A percentile compares a stretch with the other conserved stretches of the same genome.
Evolutionary conservation across 2,329 filamentous ascomycete species (phyloP).

Genomic region (Tolypocladium tundrense): DNA sequence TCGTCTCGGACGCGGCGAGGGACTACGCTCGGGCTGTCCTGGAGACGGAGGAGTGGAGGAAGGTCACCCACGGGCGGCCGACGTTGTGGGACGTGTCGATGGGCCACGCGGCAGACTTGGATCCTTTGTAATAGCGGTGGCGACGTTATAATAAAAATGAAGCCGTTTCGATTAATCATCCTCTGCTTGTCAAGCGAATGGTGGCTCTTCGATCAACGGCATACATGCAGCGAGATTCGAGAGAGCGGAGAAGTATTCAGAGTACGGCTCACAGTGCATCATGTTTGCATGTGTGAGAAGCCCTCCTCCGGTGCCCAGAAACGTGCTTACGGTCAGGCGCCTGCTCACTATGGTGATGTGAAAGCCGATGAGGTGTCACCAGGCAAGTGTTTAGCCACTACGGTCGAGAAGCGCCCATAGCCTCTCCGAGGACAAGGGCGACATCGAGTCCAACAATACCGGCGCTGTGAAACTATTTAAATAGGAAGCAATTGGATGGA

Average conservation of each 20-base stretch:
- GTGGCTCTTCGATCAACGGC: no score
- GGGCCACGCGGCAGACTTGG: constrained; percentile 11
- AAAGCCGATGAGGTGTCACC: no score
- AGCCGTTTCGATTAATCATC: neutral
- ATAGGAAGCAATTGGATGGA: no score
- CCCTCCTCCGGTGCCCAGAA: no score
- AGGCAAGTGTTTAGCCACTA: no score
- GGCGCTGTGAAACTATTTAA: no score
- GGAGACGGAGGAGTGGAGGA: constrained; percentile 15
- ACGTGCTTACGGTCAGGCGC: no score
- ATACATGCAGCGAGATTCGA: neutral
- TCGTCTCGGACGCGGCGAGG: constrained; percentile 11
- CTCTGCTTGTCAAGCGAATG: neutral
- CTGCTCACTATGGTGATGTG: no score
- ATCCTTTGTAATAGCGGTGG: constrained; percentile 5
- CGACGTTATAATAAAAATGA: neutral
- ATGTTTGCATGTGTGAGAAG: neutral
- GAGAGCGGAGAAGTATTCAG: neutral
- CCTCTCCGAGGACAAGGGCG: no score
- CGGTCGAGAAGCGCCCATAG: no score
- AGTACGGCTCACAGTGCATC: no score
- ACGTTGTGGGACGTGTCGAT: constrained; percentile 12
- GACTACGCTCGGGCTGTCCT: constrained; percentile 11
- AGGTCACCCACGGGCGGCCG: constrained; percentile 13
- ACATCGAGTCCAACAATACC: no score